Base-by-base conservation (phyloP, 805 yeast genomes). In the Starmera dryadoides region DNA sequence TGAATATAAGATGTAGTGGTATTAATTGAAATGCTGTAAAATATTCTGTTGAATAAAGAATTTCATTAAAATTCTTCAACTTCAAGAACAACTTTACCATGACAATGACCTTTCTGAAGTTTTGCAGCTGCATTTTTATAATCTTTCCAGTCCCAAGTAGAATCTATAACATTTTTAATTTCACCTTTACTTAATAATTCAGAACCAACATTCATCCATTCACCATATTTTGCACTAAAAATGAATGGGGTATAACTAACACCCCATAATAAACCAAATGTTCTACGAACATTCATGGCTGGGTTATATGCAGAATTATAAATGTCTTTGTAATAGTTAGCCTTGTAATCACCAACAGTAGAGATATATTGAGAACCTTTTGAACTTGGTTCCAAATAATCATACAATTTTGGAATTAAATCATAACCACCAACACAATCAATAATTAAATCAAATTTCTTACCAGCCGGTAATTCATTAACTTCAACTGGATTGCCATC, bases 341-440 rank as follows among this genome's bases (percentile, higher is more conserved):
- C 59, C 39, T 68, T 68, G 28, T 58, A 53, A 47, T 82, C 88
- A 14, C 95, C 95, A 11, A 71, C 77, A 22, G 81, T 68, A 6
- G 85, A 73, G 8, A 74, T 59, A 50, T 73, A 84, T 30, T 68
- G 61, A 15, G 79, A 75, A 5, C 76, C 74, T 34, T 64, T 58
- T 26, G 62, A 46, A 17, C 58, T 52, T 9, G 66, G 53, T 43
- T 66, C 70, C 40, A 83, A 59, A 21, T 69, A 65, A 26, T 62
- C 48, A 9, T 58, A 49, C 20, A 75, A 63, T 30, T 71, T 62
- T 4, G 39, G 42, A 9, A 50, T 37, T 5, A 82, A 67, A 25
- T 73, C 76, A 35, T 67, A 65, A 33, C 84, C 84, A 31, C 96
- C 93, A 37, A 77, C 72, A 44, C 80, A 71, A 60, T 87, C 95